These are phyloP conservation scores for Clarireedia homoeocarpa DNA, from an alignment of 2,329 filamentous ascomycete species.

Conservation along the genomic window DNA sequence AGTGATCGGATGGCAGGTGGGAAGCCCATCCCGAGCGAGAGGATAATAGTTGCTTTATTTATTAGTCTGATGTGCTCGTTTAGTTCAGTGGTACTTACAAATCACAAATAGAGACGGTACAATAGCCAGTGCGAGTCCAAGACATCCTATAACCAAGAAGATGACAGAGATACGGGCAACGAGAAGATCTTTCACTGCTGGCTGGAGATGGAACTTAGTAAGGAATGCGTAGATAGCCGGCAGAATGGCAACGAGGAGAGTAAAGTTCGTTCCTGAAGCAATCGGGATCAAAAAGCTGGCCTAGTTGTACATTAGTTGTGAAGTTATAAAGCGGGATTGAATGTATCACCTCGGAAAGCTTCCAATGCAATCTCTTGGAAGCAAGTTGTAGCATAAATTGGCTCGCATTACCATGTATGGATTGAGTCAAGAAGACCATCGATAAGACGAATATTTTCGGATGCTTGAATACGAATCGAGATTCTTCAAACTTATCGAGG, in stretches of 20 bases:
- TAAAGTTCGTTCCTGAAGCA: conserved; percentile 10
- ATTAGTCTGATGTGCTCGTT: neutral
- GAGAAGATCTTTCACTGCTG: conserved; percentile 15
- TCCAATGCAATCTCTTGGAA: conserved; percentile 35
- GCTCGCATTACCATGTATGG: neutral
- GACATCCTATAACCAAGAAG: conserved; percentile 6
- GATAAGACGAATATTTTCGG: conserved; percentile 8
- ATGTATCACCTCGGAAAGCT: conserved; percentile 34
- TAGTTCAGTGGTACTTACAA: conserved; percentile 3
- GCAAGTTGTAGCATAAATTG: conserved; percentile 44
- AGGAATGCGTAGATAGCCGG: conserved; percentile 12
- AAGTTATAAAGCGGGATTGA: neutral
- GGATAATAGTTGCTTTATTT: conserved; percentile 35
- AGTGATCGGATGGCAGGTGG: conserved; percentile 39
- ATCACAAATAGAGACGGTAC: conserved; percentile 6
- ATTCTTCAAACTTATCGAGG: conserved; percentile 7
- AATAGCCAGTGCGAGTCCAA: conserved; percentile 10
- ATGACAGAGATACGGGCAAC: conserved; percentile 25
- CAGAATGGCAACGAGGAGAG: conserved; percentile 13
- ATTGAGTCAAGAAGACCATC: conserved; percentile 8
- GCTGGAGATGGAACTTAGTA: neutral
- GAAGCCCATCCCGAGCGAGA: conserved; percentile 39
- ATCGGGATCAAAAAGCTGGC: conserved; percentile 16
- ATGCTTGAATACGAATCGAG: conserved; percentile 19
- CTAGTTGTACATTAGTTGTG: conserved; percentile 5